Evolutionary conservation across 2,329 filamentous ascomycete species (phyloP).

Genomic region (Curvularia lunata): DNA sequence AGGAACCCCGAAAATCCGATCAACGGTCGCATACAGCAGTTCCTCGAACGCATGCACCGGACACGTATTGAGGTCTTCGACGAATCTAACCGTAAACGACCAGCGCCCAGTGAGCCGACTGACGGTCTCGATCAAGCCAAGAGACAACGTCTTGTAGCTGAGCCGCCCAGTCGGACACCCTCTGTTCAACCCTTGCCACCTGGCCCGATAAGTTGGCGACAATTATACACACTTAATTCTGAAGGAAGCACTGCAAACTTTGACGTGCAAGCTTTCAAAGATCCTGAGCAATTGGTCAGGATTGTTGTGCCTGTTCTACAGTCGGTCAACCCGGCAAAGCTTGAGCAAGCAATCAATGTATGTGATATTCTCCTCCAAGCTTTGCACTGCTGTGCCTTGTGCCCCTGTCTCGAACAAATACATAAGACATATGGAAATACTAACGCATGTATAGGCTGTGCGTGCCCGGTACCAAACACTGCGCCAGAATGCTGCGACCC

Average conservation of each 20-base stretch:
- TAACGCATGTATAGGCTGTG: slow-evolving; percentile 46
- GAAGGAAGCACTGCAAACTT: slow-evolving; percentile 78
- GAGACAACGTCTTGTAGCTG: slow-evolving; percentile 71
- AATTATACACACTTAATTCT: slow-evolving; percentile 83
- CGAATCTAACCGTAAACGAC: slow-evolving; percentile 78
- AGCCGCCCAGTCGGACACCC: slow-evolving; percentile 51
- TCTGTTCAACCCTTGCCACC: slow-evolving; percentile 74
- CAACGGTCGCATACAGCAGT: slow-evolving; percentile 79
- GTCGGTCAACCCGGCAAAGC: slow-evolving; percentile 69
- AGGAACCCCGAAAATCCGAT: slow-evolving; percentile 83
- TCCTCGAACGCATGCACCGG: slow-evolving; percentile 82
- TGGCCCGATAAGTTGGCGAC: slow-evolving; percentile 78
- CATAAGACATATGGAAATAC: not conserved
- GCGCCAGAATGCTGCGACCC: slow-evolving; percentile 36
- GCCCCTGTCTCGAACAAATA: not conserved
- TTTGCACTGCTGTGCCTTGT: not conserved
- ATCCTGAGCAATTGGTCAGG: slow-evolving; percentile 72
- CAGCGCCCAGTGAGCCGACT: slow-evolving; percentile 71
- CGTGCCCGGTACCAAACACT: slow-evolving; percentile 52
- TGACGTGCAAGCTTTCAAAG: slow-evolving; percentile 79
- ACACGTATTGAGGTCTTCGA: slow-evolving; percentile 80
- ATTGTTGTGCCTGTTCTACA: slow-evolving; percentile 82
- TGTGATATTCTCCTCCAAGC: slow-evolving; percentile 36
- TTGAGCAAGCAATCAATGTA: slow-evolving; percentile 77
- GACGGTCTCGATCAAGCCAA: slow-evolving; percentile 80